Conservation (phyloP, 78 protist genomes). For the Anaeramoeba flamelloides region DNA sequence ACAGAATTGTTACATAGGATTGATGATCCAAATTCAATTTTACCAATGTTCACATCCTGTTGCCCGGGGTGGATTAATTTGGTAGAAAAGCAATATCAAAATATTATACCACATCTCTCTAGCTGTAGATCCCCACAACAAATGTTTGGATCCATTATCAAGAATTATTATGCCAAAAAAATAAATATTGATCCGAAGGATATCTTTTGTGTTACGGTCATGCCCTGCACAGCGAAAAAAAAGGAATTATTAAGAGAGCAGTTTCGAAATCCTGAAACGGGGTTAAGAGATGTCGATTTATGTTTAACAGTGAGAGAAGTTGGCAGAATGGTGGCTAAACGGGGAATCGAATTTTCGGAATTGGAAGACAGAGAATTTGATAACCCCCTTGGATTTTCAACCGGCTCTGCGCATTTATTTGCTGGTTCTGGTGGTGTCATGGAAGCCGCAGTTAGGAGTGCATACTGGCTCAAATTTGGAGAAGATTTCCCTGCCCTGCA, state of each 20-base stretch:
- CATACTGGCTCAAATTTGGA: neutral
- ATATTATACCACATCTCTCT: slow-evolving; percentile 21
- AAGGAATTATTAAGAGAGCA: slow-evolving; percentile 60
- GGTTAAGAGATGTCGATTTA: neutral
- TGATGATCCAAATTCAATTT: neutral
- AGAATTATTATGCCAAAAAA: neutral
- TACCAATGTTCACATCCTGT: slow-evolving; percentile 41
- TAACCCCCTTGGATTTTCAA: neutral
- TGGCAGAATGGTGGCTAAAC: neutral
- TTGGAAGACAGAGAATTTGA: neutral
- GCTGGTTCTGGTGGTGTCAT: slow-evolving; percentile 35
- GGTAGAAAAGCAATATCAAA: slow-evolving; percentile 8
- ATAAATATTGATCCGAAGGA: neutral
- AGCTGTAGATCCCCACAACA: slow-evolving; percentile 14
- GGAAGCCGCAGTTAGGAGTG: slow-evolving; percentile 35
- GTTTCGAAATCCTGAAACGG: slow-evolving; percentile 27
- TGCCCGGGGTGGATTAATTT: slow-evolving; percentile 41
- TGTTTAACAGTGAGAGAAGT: slow-evolving; percentile 23
- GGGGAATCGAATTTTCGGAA: neutral
- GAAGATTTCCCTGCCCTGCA: neutral
- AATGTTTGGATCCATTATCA: slow-evolving; percentile 14
- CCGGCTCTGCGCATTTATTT: slow-evolving; percentile 27
- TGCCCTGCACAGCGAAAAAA: slow-evolving; percentile 36
- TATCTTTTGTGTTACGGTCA: slow-evolving; percentile 6
- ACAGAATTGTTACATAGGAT: slow-evolving; percentile 22